These are phyloP conservation scores for Spergularia bocconei DNA, from an alignment of 148 eudicot genomes.

Conservation along the genomic window DNA sequence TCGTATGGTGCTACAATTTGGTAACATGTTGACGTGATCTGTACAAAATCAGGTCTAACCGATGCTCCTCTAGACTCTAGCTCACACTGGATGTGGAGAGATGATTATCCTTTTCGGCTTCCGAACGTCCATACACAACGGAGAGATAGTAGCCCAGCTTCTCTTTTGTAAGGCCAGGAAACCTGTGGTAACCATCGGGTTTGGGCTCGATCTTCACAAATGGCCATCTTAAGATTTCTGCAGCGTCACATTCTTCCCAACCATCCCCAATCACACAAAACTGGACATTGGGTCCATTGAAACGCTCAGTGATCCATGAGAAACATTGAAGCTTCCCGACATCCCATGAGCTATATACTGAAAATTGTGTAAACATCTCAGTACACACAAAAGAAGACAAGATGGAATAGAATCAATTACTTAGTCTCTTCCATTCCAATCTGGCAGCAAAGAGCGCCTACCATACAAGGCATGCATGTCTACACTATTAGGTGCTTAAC, in stretches of 20 bases:
- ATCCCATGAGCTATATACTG: slow-evolving; percentile 98
- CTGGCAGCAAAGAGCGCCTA: too few species aligned
- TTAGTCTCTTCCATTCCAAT: neutral
- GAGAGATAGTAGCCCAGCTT: slow-evolving; percentile 71
- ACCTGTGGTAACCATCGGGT: slow-evolving; percentile 63
- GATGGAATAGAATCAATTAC: neutral
- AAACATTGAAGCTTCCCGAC: slow-evolving; percentile 84
- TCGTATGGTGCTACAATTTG: slow-evolving; percentile 1
- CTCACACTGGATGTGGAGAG: slow-evolving; percentile 18
- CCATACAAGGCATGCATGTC: too few species aligned
- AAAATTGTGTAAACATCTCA: slow-evolving; percentile 9
- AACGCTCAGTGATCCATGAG: slow-evolving; percentile 69
- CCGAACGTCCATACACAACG: slow-evolving; percentile 53
- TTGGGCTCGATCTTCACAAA: slow-evolving; percentile 72
- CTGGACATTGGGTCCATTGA: slow-evolving; percentile 56
- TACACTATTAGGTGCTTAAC: neutral
- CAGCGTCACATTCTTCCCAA: slow-evolving; percentile 95
- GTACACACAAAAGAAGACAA: neutral
- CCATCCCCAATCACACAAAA: slow-evolving; percentile 95
- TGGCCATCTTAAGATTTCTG: slow-evolving; percentile 80
- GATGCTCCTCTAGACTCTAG: slow-evolving; percentile 1
- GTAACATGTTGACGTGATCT: slow-evolving; percentile 1
- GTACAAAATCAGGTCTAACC: slow-evolving; percentile 13
- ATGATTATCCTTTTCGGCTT: slow-evolving; percentile 34
- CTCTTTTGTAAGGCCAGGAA: slow-evolving; percentile 69